phyloP scores from a whole-genome alignment of 1,284 basidiomycete species.

The Ganoderma lucidum region DNA sequence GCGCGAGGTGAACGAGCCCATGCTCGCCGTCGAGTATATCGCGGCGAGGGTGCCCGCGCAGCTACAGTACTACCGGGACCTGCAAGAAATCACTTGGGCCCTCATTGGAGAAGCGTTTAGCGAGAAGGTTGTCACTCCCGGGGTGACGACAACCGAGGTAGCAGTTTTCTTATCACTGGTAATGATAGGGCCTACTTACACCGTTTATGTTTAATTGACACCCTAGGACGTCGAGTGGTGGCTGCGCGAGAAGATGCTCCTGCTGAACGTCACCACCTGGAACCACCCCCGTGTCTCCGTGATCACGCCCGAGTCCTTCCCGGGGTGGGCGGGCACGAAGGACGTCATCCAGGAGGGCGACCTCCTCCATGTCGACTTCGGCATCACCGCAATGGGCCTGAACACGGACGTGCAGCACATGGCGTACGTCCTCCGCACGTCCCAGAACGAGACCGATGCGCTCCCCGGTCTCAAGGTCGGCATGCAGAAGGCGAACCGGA shows the following conservation, averaged over 20 bases:
- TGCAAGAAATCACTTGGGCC: slow-evolving; percentile 62
- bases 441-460: slow-evolving; percentile 48
- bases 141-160: slow-evolving; percentile 55
- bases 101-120: slow-evolving; percentile 62
- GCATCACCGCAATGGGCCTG: slow-evolving; percentile 60
- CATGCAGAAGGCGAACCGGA: slow-evolving; percentile 54
- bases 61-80: slow-evolving; percentile 50
- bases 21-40: slow-evolving; percentile 59
- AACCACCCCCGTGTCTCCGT: slow-evolving; percentile 60
- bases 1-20: slow-evolving; percentile 50
- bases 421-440: slow-evolving; percentile 58
- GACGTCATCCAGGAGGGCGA: slow-evolving; percentile 54
- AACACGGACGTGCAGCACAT: slow-evolving; percentile 66
- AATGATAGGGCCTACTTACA: neutral
- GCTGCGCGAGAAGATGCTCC: slow-evolving; percentile 61
- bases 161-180: neutral
- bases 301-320: slow-evolving; percentile 51
- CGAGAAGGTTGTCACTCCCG: slow-evolving; percentile 48
- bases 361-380: slow-evolving; percentile 62
- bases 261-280: slow-evolving; percentile 58
- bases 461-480: slow-evolving; percentile 54
- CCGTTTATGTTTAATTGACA: neutral
- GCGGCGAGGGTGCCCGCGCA: slow-evolving; percentile 52
- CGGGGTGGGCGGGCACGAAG: slow-evolving; percentile 53
- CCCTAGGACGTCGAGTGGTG: slow-evolving; percentile 60